Conservation (phyloP, 2,329 filamentous ascomycete genomes). For the Botrytis elliptica region DNA sequence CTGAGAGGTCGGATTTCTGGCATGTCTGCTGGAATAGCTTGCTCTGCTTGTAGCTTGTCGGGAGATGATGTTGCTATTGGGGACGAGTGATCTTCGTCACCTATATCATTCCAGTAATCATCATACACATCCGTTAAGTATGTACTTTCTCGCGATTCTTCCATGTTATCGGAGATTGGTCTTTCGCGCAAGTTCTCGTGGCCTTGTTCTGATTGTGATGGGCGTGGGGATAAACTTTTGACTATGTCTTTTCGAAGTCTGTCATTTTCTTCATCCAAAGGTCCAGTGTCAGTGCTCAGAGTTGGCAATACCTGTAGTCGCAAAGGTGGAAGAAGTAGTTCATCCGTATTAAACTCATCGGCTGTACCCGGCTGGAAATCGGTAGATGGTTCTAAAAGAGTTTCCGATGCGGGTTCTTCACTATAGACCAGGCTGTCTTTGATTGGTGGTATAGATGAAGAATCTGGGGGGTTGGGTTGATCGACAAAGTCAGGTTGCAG, state of each 20-base stretch:
- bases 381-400: too few relatives aligned
- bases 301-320: slow-evolving; percentile 27
- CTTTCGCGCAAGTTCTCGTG: slow-evolving; percentile 22
- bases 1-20: slow-evolving; percentile 32
- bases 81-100: slow-evolving; percentile 38
- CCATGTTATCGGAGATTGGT: neutral
- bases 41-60: neutral
- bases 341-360: neutral
- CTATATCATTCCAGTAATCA: slow-evolving; percentile 59
- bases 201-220: slow-evolving; percentile 31
- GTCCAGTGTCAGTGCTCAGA: slow-evolving; percentile 28
- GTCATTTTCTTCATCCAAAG: slow-evolving; percentile 61
- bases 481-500: slow-evolving; percentile 30
- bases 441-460: slow-evolving; percentile 47
- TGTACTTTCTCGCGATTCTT: slow-evolving; percentile 53
- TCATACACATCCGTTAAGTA: slow-evolving; percentile 67
- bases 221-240: slow-evolving; percentile 59
- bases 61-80: slow-evolving; percentile 10
- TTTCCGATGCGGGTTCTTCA: neutral
- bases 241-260: slow-evolving; percentile 72
- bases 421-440: slow-evolving; percentile 41
- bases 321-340: slow-evolving; percentile 5
- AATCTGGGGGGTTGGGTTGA: slow-evolving; percentile 38
- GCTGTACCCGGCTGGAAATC: neutral
- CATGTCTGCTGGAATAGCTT: slow-evolving; percentile 33